Conservation (phyloP, 768 basidiomycete genomes). For the Tulasnella sp. region DNA sequence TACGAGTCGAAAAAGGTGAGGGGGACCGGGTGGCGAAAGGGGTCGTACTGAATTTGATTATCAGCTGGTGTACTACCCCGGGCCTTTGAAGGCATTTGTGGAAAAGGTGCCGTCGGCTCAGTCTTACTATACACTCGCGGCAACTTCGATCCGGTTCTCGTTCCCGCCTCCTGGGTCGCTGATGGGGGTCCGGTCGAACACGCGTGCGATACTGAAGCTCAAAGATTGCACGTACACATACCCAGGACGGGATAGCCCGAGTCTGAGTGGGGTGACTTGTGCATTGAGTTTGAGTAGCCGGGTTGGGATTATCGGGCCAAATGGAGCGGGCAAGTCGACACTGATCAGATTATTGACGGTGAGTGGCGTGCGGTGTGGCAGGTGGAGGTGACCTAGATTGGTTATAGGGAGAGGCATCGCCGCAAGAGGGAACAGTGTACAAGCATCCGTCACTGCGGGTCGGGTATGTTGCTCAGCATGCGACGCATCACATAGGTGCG, state of each 20-base stretch:
- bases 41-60: slow-evolving; percentile 13
- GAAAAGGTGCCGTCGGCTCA: slow-evolving; percentile 82
- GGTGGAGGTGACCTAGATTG: background rate
- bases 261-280: slow-evolving; percentile 78
- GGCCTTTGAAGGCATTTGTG: slow-evolving; percentile 85
- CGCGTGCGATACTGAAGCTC: slow-evolving; percentile 90
- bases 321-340: slow-evolving; percentile 97
- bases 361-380: slow-evolving; percentile 37
- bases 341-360: slow-evolving; percentile 88
- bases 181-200: slow-evolving; percentile 94
- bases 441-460: slow-evolving; percentile 91
- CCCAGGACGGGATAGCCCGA: slow-evolving; percentile 67
- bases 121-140: slow-evolving; percentile 93
- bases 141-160: slow-evolving; percentile 84
- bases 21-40: background rate
- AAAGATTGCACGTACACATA: slow-evolving; percentile 88
- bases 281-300: slow-evolving; percentile 59
- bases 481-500: slow-evolving; percentile 86
- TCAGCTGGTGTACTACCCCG: slow-evolving; percentile 84
- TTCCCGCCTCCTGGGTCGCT: slow-evolving; percentile 93
- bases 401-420: slow-evolving; percentile 70
- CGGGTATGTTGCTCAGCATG: slow-evolving; percentile 95
- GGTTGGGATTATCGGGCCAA: slow-evolving; percentile 88
- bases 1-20: slow-evolving; percentile 84
- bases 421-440: slow-evolving; percentile 84